A percentile compares a stretch with the other conserved stretches of the same genome.
phyloP scores from a whole-genome alignment of 805 yeast genomes.

The Yarrowia sp. region DNA sequence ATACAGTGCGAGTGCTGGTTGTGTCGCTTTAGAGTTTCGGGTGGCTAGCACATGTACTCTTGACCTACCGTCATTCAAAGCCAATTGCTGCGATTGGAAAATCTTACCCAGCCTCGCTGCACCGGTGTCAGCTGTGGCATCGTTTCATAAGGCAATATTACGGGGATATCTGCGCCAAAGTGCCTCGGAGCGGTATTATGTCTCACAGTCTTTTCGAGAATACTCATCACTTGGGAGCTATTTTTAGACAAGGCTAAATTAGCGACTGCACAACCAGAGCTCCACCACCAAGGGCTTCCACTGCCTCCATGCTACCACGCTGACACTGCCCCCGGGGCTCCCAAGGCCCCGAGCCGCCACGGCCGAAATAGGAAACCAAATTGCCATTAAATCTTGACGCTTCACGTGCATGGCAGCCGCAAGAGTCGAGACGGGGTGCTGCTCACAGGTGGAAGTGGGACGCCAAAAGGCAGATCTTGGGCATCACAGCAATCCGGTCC shows the following conservation, averaged over 20 bases:
- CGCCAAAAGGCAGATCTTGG: not conserved
- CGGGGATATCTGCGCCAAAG: not conserved
- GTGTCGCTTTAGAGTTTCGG: not conserved
- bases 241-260: not conserved
- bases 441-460: not conserved
- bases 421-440: not conserved
- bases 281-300: no score
- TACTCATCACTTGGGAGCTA: not conserved
- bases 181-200: not conserved
- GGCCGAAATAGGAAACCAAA: constrained; percentile 1
- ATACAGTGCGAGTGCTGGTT: not conserved
- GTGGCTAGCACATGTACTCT: constrained; percentile 15
- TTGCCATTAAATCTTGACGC: not conserved
- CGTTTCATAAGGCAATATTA: not conserved
- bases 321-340: no score
- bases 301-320: no score
- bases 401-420: constrained; percentile 12
- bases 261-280: not conserved
- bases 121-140: not conserved
- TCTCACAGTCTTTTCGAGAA: not conserved
- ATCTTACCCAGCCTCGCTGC: constrained; percentile 4
- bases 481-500: no score
- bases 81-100: not conserved
- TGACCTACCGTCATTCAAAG: not conserved
- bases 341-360: not conserved